Evolutionary conservation across 2,329 filamentous ascomycete species (phyloP), one percentile per base, ranked within the genome.

Genomic region (Beauveria asiatica): DNA sequence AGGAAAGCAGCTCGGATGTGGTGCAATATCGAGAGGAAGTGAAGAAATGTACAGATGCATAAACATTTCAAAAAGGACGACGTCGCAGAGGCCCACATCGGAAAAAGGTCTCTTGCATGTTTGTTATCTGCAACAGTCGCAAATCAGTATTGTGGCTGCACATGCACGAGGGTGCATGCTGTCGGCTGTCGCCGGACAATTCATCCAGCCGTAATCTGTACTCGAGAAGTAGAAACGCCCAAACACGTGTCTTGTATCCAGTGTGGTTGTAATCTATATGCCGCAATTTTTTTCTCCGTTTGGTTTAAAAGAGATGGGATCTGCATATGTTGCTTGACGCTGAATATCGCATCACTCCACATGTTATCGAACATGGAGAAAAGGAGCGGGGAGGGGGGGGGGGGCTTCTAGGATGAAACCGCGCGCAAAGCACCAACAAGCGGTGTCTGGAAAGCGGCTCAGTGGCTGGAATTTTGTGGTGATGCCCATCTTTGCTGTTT

Each of bases 341-440:
- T 50, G 16, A 33, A 50, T 16, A 50, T 50, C 27, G 45, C 41
- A 25, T 56, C 41, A 46, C 45, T 58, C 25, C 56, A 50, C 56
- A 37, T 21, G 42, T 25, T 37, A n/a, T n/a, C 27, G 53, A 39
- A n/a, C 44, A 56, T 48, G 21, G 54, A 37, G 33, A 37, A 13
- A 37, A 16, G 33, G 5, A 2, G 33, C 4, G 33, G 16, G 27
- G 23, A 3, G 23, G 23, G 23, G 23, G 23, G 23, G 21, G 21
- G 21, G 21, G 21, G 11, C 23, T 3, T 3, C 27, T 19, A 17
- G 21, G 7, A 21, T 50, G 56, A 41, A 44, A 33, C 23, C 17
- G 39, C 37, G 23, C 25, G 8, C 23, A 58, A 37, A 44, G 37
- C 56, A 51, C 37, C 46, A 58, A 58, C 56, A 58, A 51, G 56